Evolutionary conservation across 495 filamentous ascomycete genomes (phyloP), one percentile per base, ranked within the genome.

Genomic region (Daldinia bambusicola): DNA sequence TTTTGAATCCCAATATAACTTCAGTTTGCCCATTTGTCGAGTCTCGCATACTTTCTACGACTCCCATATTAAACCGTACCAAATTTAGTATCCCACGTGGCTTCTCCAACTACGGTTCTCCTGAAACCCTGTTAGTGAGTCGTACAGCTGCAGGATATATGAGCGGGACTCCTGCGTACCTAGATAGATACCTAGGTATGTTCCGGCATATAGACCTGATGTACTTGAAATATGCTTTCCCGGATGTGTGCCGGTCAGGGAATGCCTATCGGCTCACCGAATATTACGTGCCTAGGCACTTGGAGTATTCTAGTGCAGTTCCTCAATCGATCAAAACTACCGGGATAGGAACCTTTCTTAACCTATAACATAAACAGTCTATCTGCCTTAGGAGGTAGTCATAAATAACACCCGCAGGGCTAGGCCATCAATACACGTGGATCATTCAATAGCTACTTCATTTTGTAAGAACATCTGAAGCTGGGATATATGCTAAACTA

Each of bases 11-110:
- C 43, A 40, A 30, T 67, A 55, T 59, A 45, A 26, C 0, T 30
- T 40, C 1, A 18, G 14, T 10, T 32, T 4, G 20, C 16, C 22
- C 9, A 63, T 67, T 67, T n/a, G 53, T n/a, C 34, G 36, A 48
- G 37, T 32, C 26, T 8, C 34, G 18, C 16, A 22, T 8, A 34
- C 7, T 38, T 58, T 37, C 16, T 13, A 32, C 59, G 32, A 69
- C 40, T 67, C 59, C 59, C 37, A 71, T 48, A 71, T 71, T 63
- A 53, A 52, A 48, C 22, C 30, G n/a, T 38, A 31, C 59, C 53
- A 63, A 67, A 63, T 67, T 45, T 63, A 71, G 53, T 10, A 53
- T 67, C 55, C 69, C 63, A 71, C 69, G 69, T 71, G 69, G 60
- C 51, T 62, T 63, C 31, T 36, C 45, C 53, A 55, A 60, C 18